Conservation (phyloP, 2,329 filamentous ascomycete genomes). For the Myriosclerotinia scirpicola region DNA sequence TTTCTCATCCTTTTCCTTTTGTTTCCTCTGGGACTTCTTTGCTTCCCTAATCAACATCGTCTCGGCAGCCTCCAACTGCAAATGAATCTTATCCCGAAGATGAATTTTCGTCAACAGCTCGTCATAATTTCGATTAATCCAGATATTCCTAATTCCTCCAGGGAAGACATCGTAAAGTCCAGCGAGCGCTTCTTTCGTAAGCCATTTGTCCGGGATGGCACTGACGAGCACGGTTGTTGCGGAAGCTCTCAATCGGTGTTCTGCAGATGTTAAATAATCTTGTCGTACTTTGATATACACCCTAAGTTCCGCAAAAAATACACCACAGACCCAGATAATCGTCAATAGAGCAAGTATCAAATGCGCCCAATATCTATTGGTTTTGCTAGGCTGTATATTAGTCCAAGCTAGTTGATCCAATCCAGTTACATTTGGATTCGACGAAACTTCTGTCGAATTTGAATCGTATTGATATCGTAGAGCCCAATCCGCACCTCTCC, state of each 20-base stretch:
- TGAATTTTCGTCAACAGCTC: constrained; percentile 82
- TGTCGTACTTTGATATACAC: constrained; percentile 93
- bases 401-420: constrained; percentile 79
- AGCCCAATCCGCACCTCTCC: constrained; percentile 53
- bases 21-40: constrained; percentile 75
- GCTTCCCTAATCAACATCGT: constrained; percentile 79
- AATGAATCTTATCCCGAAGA: constrained; percentile 68
- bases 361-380: constrained; percentile 73
- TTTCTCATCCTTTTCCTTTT: constrained; percentile 44
- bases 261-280: constrained; percentile 89
- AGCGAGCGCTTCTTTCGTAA: constrained; percentile 75
- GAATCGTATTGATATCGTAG: constrained; percentile 40
- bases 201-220: constrained; percentile 87
- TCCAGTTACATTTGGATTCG: constrained; percentile 47
- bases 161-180: constrained; percentile 94
- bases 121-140: constrained; percentile 90
- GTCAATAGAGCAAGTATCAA: constrained; percentile 75
- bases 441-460: constrained; percentile 28
- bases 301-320: constrained; percentile 82
- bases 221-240: constrained; percentile 94
- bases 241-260: constrained; percentile 89
- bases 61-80: constrained; percentile 74
- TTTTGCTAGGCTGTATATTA: constrained; percentile 22
- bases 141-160: constrained; percentile 91
- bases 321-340: constrained; percentile 79